A percentile compares a stretch with the other conserved stretches of the same genome.
Conservation (phyloP, 1,284 basidiomycete genomes). For the Microbotryomycetes sp. region DNA sequence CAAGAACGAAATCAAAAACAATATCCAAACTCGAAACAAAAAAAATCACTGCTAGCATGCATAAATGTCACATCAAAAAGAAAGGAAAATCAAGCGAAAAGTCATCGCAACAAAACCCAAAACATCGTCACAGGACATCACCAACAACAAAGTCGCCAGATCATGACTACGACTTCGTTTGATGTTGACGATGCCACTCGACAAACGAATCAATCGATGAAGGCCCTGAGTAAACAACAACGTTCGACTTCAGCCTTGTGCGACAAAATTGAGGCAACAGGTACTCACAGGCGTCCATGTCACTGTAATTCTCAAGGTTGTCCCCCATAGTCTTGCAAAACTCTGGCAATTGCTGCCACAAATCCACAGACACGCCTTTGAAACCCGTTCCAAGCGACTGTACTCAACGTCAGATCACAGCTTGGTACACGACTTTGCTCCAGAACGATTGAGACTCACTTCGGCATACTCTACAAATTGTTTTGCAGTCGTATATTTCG, state of each 20-base stretch:
- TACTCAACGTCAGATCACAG: background rate
- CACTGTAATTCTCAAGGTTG: constrained; percentile 19
- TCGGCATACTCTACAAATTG: constrained; percentile 23
- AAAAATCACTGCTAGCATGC: no score
- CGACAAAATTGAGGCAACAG: background rate
- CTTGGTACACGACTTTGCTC: background rate
- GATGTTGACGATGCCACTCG: constrained; percentile 25
- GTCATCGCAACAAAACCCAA: no score
- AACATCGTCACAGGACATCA: no score
- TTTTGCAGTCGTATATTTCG: constrained; percentile 8
- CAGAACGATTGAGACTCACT: background rate
- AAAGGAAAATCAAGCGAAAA: no score
- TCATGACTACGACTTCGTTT: no score
- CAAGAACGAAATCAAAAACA: no score
- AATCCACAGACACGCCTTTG: constrained; percentile 23
- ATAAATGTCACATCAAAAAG: no score
- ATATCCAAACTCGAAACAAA: no score
- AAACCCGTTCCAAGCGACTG: constrained; percentile 20
- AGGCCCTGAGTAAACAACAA: constrained; percentile 18
- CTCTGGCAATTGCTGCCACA: constrained; percentile 24
- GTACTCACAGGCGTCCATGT: constrained; percentile 28
- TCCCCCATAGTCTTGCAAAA: constrained; percentile 14
- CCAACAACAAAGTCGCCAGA: no score
- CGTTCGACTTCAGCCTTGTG: background rate
- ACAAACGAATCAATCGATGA: constrained; percentile 29